Evolutionary conservation across 352 stramenopile species (phyloP).

Genomic region (Globisporangium barbulae): DNA sequence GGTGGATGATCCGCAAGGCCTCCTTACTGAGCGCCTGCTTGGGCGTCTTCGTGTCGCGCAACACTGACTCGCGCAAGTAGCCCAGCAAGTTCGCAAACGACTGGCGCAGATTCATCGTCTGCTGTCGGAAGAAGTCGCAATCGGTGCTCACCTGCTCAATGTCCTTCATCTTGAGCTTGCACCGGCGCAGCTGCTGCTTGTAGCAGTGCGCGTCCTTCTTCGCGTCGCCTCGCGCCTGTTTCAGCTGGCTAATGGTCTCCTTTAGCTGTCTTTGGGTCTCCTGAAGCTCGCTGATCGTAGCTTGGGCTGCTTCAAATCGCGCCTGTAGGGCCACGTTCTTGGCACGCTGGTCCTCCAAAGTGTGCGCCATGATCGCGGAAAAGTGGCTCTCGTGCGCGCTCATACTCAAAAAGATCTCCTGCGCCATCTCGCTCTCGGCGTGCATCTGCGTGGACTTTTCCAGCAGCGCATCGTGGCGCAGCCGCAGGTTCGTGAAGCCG

Average conservation of each 20-base stretch:
- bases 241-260: slow-evolving; percentile 38
- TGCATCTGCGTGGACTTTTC: slow-evolving; percentile 50
- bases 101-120: slow-evolving; percentile 35
- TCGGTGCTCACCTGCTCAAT: slow-evolving; percentile 29
- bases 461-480: slow-evolving; percentile 61
- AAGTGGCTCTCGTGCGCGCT: slow-evolving; percentile 61
- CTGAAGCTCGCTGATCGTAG: slow-evolving; percentile 27
- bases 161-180: slow-evolving; percentile 34
- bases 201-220: slow-evolving; percentile 56
- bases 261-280: slow-evolving; percentile 39
- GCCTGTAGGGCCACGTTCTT: slow-evolving; percentile 36
- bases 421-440: slow-evolving; percentile 53
- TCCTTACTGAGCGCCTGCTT: slow-evolving; percentile 66
- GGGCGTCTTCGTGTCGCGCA: slow-evolving; percentile 50
- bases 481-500: slow-evolving; percentile 61
- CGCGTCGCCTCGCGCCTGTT: slow-evolving; percentile 45
- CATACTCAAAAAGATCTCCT: slow-evolving; percentile 58
- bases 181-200: slow-evolving; percentile 50
- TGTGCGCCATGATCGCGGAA: slow-evolving; percentile 42
- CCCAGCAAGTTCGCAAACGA: slow-evolving; percentile 37
- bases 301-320: slow-evolving; percentile 18
- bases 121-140: slow-evolving; percentile 39
- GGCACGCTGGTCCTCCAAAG: slow-evolving; percentile 34
- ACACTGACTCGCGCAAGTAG: slow-evolving; percentile 43
- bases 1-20: slow-evolving; percentile 27